A percentile compares a stretch with the other conserved stretches of the same genome.
Conservation (phyloP, 176 grass and related monocot species). For the Dactylis glomerata region DNA sequence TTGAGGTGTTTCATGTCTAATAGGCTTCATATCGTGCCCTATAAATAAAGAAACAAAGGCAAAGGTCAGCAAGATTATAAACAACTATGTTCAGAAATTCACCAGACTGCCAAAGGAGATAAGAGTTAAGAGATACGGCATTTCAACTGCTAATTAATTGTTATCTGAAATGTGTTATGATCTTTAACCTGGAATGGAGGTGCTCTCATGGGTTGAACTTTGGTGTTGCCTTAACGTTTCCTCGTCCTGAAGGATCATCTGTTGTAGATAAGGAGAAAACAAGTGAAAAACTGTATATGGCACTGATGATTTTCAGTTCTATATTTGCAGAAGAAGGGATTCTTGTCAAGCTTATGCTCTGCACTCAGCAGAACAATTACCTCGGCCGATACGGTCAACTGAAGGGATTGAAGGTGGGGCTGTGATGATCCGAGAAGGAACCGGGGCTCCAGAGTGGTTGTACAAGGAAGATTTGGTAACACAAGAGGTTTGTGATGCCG, state of each 20-base stretch:
- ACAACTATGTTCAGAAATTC: background rate
- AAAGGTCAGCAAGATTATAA: background rate
- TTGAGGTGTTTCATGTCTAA: constrained; percentile 35
- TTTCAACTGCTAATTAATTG: background rate
- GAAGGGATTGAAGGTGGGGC: constrained; percentile 38
- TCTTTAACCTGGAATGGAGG: constrained; percentile 40
- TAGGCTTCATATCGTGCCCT: constrained; percentile 50
- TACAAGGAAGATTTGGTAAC: constrained; percentile 32
- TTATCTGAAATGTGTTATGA: background rate
- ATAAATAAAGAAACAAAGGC: background rate
- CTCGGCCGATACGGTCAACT: constrained; percentile 41
- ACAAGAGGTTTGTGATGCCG: constrained; percentile 26
- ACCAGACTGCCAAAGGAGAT: background rate
- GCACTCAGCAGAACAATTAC: constrained; percentile 33
- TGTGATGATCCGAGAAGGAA: constrained; percentile 38
- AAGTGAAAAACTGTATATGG: background rate
- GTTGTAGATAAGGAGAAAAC: background rate
- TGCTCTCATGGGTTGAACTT: constrained; percentile 37
- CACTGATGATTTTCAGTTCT: background rate
- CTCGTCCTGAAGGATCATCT: constrained; percentile 64
- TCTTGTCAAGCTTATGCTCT: background rate
- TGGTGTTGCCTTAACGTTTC: constrained; percentile 39
- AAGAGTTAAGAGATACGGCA: background rate
- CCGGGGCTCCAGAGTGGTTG: constrained; percentile 18
- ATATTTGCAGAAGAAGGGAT: background rate